A percentile compares a stretch with the other conserved stretches of the same genome.
Evolutionary conservation across 2,329 filamentous ascomycete species (phyloP).

Genomic region (Colletotrichum cereale): DNA sequence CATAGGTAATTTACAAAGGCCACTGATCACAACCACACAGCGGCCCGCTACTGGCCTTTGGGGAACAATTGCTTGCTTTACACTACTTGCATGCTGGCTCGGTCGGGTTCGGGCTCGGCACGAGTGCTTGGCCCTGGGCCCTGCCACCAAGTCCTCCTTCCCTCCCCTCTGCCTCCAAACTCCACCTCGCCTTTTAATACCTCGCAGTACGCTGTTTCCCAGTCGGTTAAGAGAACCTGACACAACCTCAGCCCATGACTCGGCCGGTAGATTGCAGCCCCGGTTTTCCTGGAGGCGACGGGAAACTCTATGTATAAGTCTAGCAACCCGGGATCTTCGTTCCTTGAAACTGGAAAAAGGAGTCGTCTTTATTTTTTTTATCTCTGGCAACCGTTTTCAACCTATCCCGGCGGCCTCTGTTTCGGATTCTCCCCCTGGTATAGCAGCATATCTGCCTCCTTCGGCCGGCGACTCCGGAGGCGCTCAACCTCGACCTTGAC

Average conservation of each 20-base stretch:
- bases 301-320: constrained; percentile 25
- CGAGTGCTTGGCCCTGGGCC: too few relatives aligned
- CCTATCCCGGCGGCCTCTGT: constrained; percentile 14
- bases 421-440: constrained; percentile 18
- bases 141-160: too few relatives aligned
- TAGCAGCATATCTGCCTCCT: neutral
- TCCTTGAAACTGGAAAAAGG: constrained; percentile 18
- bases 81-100: neutral
- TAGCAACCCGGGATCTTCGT: constrained; percentile 21
- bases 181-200: neutral
- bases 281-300: constrained; percentile 24
- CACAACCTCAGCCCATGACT: constrained; percentile 31
- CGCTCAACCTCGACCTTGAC: neutral
- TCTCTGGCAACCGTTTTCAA: constrained; percentile 1
- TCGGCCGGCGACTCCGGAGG: neutral
- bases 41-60: neutral
- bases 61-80: neutral
- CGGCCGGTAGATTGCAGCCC: constrained; percentile 28
- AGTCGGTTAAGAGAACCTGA: constrained; percentile 19
- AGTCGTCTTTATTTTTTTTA: neutral
- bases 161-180: neutral
- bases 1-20: neutral
- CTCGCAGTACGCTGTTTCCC: neutral
- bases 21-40: constrained; percentile 10
- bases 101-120: constrained; percentile 19